Evolutionary conservation across 495 filamentous ascomycete species (phyloP).

Genomic region (Penicillium coprophilum): DNA sequence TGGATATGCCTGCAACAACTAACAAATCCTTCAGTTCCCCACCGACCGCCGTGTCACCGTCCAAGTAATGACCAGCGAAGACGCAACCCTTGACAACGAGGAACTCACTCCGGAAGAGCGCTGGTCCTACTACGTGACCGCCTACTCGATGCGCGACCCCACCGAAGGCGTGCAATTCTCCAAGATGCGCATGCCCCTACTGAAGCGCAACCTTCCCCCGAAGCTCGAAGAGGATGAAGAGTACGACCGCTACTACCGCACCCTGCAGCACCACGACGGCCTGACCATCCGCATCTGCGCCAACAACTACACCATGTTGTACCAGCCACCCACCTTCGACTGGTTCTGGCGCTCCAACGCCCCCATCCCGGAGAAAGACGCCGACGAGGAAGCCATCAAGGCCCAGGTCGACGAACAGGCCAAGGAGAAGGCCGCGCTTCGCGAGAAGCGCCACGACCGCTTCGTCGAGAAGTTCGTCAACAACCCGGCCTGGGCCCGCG

Average conservation of each 20-base stretch:
- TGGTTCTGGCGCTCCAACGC: slow-evolving; percentile 52
- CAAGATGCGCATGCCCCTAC: slow-evolving; percentile 62
- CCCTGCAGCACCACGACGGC: slow-evolving; percentile 67
- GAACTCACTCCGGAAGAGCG: slow-evolving; percentile 57
- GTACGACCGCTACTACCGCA: slow-evolving; percentile 49
- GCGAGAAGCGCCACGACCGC: slow-evolving; percentile 57
- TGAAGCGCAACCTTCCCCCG: slow-evolving; percentile 71
- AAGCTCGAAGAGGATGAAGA: slow-evolving; percentile 52
- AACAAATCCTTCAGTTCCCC: slow-evolving; percentile 41
- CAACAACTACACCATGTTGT: slow-evolving; percentile 78
- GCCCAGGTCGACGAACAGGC: slow-evolving; percentile 45
- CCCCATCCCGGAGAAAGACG: slow-evolving; percentile 21
- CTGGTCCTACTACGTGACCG: slow-evolving; percentile 94
- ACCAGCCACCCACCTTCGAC: slow-evolving; percentile 66
- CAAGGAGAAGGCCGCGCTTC: slow-evolving; percentile 46
- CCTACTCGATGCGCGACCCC: slow-evolving; percentile 80
- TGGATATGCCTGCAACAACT: slow-evolving; percentile 18
- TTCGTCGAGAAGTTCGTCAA: slow-evolving; percentile 72
- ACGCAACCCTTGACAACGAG: slow-evolving; percentile 71
- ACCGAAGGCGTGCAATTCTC: slow-evolving; percentile 78
- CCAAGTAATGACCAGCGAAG: slow-evolving; percentile 74
- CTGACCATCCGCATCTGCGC: slow-evolving; percentile 76
- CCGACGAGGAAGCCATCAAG: slow-evolving; percentile 24
- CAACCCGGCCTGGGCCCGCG: slow-evolving; percentile 76
- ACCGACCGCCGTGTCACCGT: slow-evolving; percentile 58